Evolutionary conservation across 768 basidiomycete genomes (phyloP), one percentile per base, ranked within the genome.

Genomic region (Strobilomyces echinocephalus): DNA sequence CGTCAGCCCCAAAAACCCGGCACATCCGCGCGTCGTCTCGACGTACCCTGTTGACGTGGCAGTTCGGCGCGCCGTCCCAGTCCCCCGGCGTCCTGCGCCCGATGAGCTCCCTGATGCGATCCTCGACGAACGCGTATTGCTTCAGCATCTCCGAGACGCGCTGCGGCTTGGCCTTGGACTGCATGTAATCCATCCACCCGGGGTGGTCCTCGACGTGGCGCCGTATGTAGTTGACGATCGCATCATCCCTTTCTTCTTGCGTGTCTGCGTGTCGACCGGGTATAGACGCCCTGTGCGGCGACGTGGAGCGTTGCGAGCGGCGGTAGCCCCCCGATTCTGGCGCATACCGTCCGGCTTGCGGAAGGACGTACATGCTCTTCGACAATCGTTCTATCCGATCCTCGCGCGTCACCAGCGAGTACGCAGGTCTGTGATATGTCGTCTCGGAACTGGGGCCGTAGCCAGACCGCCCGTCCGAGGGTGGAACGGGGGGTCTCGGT

Each of bases 71-170:
- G 5, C 67, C 69, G 34, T 69, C 64, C 60, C 71, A 66, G 48
- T 75, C 72, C 20, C 73, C 69, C 0, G 81, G 79, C 7, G 79
- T 73, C 49, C 51, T 63, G 49, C 66, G 67, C 38, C 78, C 79
- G 8, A 69, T 72, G 59, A 73, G 77, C 45, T 73, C 69, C 46
- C 79, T 75, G 30, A 80, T 65, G 65, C 78, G 73, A 31, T 73
- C 63, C 56, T 81, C 75, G 39, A 86, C 74, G 60, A 82, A 78
- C 15, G 63, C 62, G 56, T 81, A 87, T 59, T 80, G 78, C 36
- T 71, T 69, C 51, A 81, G 50, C 31, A 79, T 65, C 39, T 74
- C 76, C 9, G 70, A 66, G 10, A 75, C 70, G 11, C 72, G 70
- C 34, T 72, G 73, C n/a, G 68, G 72, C 35, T 55, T 67, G 9